Base-by-base conservation (phyloP, 805 yeast genomes). In the Candida namnaoensis region DNA sequence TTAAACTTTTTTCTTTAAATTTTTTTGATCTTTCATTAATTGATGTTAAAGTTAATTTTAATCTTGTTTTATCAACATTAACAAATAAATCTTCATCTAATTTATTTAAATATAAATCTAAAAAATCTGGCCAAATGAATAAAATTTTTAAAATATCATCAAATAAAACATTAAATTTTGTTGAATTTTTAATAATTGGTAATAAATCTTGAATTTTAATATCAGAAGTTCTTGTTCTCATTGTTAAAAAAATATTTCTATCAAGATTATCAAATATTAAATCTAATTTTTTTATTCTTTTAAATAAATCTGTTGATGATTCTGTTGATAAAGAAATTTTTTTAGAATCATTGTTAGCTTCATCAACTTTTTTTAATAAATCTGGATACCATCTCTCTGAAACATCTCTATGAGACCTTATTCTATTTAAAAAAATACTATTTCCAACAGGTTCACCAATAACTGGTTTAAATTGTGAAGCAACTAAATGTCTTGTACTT, bases 351-450 rank as follows among this genome's bases (percentile, higher is more conserved):
- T 34, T 8, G 6, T 30, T 9, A 30, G 32, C 40, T 15, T 28
- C 30, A 32, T 41, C 42, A 6, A 68, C 71, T 33, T 61, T 57
- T 28, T 56, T 49, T 37, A 62, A 53, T 4, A 65, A 51, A 12
- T 60, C 56, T 6, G 76, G 76, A 47, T 68, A 66, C 70, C 69
- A 66, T 42, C 53, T 56, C 27, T 54, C 56, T 10, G 71, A 62
- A 38, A 69, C 73, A 39, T 69, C 72, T 46, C 64, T 66, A 48
- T 71, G 74, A 1, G 69, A 57, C 44, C 66, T 62, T 35, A 68
- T 60, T 43, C 76, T 58, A 52, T 72, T 72, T 34, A 66, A 54
- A 49, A 72, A 72, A 7, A 69, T 72, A 34, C 69, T 61, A 44
- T 64, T 55, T 1, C 76, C 76, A 9, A 72, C 74, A 0, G 76